Evolutionary conservation across 2,329 filamentous ascomycete species (phyloP), one percentile per base, ranked within the genome.

Genomic region (Colletotrichum spaethianum): DNA sequence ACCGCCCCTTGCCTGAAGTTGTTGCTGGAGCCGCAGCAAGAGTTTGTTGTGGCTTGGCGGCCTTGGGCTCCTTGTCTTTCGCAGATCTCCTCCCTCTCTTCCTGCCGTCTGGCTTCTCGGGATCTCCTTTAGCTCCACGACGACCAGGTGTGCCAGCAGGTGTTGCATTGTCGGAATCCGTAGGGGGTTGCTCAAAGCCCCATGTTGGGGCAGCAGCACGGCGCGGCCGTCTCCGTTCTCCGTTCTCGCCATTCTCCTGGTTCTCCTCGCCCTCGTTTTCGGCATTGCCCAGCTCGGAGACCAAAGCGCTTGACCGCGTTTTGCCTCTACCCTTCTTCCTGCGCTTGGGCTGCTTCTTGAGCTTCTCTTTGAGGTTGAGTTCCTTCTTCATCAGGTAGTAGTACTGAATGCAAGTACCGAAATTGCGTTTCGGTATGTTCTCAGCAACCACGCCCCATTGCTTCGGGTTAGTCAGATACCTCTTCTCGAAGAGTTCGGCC

Each of bases 301-400:
- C 91, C 60, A 92, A 82, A n/a, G 88, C 89, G 75, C 88, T 92
- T 8, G 90, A 88, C 74, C 89, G 85, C 59, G 89, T 87, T 80
- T 92, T 91, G 44, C 85, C 86, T 76, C 89, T 81, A 75, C 86
- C 75, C 62, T 70, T 73, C 78, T 86, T 82, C 73, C 88, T 85
- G 77, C 86, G 86, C 79, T 86, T 89, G 70, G 87, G 89, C 80
- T 89, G 90, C 82, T 87, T 90, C 80, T 90, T 92, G 38, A 93
- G 86, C 81, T 93, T 94, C 78, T 94, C 92, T 79, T 95, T 94
- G 73, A 95, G 91, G 74, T 93, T 92, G 52, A 91, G 88, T 57
- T 91, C 87, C 82, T 92, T 93, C 83, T 91, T 96, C 79, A 92
- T 93, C 74, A 93, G 87, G 80, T 96, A 96, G 82, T 96, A 96